Evolutionary conservation across 768 basidiomycete species (phyloP).

Genomic region (Termitomyces sp.): DNA sequence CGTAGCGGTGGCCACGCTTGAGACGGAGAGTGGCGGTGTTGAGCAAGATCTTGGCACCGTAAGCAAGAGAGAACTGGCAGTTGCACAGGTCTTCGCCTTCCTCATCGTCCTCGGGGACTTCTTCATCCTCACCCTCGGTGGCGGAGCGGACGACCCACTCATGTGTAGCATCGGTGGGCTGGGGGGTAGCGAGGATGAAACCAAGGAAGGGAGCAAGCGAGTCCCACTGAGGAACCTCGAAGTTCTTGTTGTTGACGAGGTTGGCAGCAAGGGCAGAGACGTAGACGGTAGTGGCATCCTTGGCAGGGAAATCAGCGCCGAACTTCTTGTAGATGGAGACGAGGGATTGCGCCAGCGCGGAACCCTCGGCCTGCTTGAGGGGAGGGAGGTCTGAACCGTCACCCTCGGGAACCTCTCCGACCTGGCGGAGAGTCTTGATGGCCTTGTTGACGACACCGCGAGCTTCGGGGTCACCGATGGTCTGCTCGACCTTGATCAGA

Average conservation of each 20-base stretch:
- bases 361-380: slow-evolving; percentile 68
- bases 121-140: slow-evolving; percentile 65
- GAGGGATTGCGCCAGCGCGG: slow-evolving; percentile 60
- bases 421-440: slow-evolving; percentile 92
- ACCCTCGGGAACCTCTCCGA: slow-evolving; percentile 83
- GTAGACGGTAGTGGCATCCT: slow-evolving; percentile 60
- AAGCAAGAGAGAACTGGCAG: slow-evolving; percentile 97
- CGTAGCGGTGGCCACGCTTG: slow-evolving; percentile 98
- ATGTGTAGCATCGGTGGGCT: slow-evolving; percentile 59
- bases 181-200: slow-evolving; percentile 58
- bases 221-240: slow-evolving; percentile 86
- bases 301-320: slow-evolving; percentile 48
- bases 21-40: slow-evolving; percentile 96
- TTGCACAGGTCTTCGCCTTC: slow-evolving; percentile 99
- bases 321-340: slow-evolving; percentile 82
- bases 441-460: slow-evolving; percentile 88
- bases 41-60: slow-evolving; percentile 97
- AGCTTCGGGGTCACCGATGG: slow-evolving; percentile 97
- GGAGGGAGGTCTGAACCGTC: slow-evolving; percentile 93
- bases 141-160: slow-evolving; percentile 93
- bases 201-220: slow-evolving; percentile 70
- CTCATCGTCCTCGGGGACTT: slow-evolving; percentile 82
- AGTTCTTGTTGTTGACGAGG: slow-evolving; percentile 88
- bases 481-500: slow-evolving; percentile 90
- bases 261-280: slow-evolving; percentile 76